Evolutionary conservation across 1,139 yeast species (phyloP), one percentile per base, ranked within the genome.

Genomic region (Suhomyces choctaworum): DNA sequence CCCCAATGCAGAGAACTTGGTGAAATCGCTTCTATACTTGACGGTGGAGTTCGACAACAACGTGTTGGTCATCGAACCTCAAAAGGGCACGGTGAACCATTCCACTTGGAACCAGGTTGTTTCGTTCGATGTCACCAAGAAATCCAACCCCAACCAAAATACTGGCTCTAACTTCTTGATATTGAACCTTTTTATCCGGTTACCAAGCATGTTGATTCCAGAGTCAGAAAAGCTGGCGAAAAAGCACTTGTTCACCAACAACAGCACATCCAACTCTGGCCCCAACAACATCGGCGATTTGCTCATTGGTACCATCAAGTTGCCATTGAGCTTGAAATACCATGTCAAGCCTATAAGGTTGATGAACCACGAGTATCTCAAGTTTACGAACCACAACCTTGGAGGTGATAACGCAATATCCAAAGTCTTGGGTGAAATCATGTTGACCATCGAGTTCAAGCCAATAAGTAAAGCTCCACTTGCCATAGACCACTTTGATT

Each of bases 401-500:
- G 41, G 40, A 22, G 28, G 33, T 14, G 36, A 36, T 7, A 42
- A 37, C 47, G 58, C 41, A 47, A 52, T 34, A 38, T 60, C 45
- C 12, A 65, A 38, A 46, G 60, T 57, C 31, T 57, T 70, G 52
- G 80, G 80, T n/a, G 71, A 74, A 32, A 62, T 86, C 40, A 79
- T 81, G 58, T 62, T 89, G 26, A 77, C 88, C 16, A 73, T 89
- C 27, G 95, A 86, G 54, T 88, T 82, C 64, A 84, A 83, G 56
- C 89, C 95, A 8, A 60, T 71, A 9, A 72, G 79, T 34, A 74
- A 77, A 40, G 46, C 47, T 8, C 85, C 85, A 35, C 70, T 92
- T 34, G 72, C 88, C 2, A 89, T 92, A 48, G 96, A 89, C 37
- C 96, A 92, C 55, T 92, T 92, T 60, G 96, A 90, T 51, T 67